Conservation (phyloP, 345 rosid species). For the Hirschfeldia incana region DNA sequence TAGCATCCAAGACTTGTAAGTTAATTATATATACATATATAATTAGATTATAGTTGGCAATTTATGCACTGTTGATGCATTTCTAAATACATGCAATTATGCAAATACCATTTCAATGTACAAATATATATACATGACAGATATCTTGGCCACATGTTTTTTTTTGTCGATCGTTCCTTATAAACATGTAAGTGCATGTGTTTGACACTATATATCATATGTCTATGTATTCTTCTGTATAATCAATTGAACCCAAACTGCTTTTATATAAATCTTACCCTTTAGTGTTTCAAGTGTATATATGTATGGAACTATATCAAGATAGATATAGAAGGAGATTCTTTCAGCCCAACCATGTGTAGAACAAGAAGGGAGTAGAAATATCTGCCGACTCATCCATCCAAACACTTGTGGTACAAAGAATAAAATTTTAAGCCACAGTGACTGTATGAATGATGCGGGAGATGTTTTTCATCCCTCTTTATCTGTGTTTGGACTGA, state of each 20-base stretch:
- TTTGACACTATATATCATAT: constrained; percentile 4
- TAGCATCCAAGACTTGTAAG: constrained; percentile 23
- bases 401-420: constrained; percentile 57
- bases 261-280: neutral
- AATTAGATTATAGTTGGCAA: neutral
- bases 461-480: constrained; percentile 72
- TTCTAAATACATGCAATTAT: constrained; percentile 28
- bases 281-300: constrained; percentile 1
- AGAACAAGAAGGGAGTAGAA: constrained; percentile 55
- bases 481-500: constrained; percentile 95
- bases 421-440: constrained; percentile 22
- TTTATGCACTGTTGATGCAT: constrained; percentile 15
- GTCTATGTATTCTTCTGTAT: neutral
- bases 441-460: constrained; percentile 97
- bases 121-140: constrained; percentile 10
- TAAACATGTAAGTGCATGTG: constrained; percentile 20
- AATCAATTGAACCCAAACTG: constrained; percentile 1
- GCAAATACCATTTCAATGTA: constrained; percentile 29
- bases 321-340: constrained; percentile 60
- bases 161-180: constrained; percentile 17
- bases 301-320: neutral
- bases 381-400: constrained; percentile 98
- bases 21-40: neutral
- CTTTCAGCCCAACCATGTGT: constrained; percentile 82
- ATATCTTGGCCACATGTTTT: constrained; percentile 25